These are phyloP conservation scores for Dalechampia spathulata DNA, from an alignment of 441 rosid species.

Conservation along the genomic window DNA sequence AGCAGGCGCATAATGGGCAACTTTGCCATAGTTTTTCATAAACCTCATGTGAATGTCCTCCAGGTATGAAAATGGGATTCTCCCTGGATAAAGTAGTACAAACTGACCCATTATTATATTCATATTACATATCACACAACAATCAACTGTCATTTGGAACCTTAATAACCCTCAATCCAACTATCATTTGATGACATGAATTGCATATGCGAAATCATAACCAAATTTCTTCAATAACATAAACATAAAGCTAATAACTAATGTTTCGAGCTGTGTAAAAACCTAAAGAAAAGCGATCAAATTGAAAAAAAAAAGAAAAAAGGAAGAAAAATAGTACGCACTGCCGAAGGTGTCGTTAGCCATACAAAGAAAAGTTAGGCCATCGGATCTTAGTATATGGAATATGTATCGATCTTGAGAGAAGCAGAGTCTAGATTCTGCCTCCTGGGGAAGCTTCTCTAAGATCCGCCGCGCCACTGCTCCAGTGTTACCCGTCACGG, in stretches of 20 bases:
- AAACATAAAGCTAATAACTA: too few relatives aligned
- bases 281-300: too few relatives aligned
- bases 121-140: not conserved
- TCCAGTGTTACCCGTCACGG: slow-evolving; percentile 85
- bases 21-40: slow-evolving; percentile 90
- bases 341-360: slow-evolving; percentile 94
- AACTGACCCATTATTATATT: slow-evolving; percentile 12
- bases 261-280: not conserved
- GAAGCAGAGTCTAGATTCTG: slow-evolving; percentile 73
- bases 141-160: too few relatives aligned
- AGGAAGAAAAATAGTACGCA: slow-evolving; percentile 24
- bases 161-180: too few relatives aligned
- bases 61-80: slow-evolving; percentile 95
- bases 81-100: slow-evolving; percentile 44
- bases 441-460: slow-evolving; percentile 69
- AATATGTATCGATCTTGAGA: slow-evolving; percentile 91
- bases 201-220: too few relatives aligned
- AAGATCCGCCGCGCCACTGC: slow-evolving; percentile 80
- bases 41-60: slow-evolving; percentile 94
- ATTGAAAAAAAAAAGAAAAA: too few relatives aligned
- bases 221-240: too few relatives aligned
- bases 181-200: too few relatives aligned
- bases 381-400: slow-evolving; percentile 89
- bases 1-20: slow-evolving; percentile 77
- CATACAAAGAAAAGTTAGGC: slow-evolving; percentile 88